phyloP scores from a whole-genome alignment of 2,329 filamentous ascomycete genomes.

The Ascochyta viciae-villosae region DNA sequence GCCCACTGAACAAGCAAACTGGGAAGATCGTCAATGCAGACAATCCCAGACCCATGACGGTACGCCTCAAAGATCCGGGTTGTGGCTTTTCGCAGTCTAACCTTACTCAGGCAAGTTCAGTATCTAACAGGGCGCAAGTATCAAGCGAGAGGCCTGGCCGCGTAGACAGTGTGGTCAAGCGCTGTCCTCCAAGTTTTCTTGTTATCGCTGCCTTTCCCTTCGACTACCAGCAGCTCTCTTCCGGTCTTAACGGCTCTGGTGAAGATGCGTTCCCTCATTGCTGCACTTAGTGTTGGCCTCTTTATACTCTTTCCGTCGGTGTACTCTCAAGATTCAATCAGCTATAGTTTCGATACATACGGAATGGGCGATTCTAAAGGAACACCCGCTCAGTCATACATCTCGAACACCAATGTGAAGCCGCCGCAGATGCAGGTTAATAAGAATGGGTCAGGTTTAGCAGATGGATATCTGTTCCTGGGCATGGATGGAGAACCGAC shows the following conservation, averaged over 20 bases:
- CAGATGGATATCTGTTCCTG: conserved; percentile 23
- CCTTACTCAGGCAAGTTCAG: not conserved
- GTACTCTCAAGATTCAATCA: conserved; percentile 25
- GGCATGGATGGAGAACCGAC: conserved; percentile 25
- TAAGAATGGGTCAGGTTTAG: conserved; percentile 17
- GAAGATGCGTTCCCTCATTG: not conserved
- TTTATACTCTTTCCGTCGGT: conserved; percentile 8
- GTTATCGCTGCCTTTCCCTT: not conserved
- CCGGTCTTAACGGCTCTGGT: not conserved
- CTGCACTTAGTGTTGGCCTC: not conserved
- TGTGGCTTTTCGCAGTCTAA: not conserved
- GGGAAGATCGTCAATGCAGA: not conserved
- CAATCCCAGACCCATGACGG: not conserved
- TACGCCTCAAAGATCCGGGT: not conserved
- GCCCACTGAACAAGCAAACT: conserved; percentile 5
- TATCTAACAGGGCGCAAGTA: not conserved
- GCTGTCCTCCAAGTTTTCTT: not conserved
- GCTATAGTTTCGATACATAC: conserved; percentile 23
- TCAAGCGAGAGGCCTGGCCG: not conserved
- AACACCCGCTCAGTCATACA: conserved; percentile 26
- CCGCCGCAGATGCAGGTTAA: conserved; percentile 28
- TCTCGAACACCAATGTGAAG: conserved; percentile 23
- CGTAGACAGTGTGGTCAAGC: not conserved
- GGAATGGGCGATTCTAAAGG: conserved; percentile 14
- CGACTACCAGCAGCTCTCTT: not conserved